Evolutionary conservation across 1,284 basidiomycete genomes (phyloP).

Genomic region (Sparassis latifolia): DNA sequence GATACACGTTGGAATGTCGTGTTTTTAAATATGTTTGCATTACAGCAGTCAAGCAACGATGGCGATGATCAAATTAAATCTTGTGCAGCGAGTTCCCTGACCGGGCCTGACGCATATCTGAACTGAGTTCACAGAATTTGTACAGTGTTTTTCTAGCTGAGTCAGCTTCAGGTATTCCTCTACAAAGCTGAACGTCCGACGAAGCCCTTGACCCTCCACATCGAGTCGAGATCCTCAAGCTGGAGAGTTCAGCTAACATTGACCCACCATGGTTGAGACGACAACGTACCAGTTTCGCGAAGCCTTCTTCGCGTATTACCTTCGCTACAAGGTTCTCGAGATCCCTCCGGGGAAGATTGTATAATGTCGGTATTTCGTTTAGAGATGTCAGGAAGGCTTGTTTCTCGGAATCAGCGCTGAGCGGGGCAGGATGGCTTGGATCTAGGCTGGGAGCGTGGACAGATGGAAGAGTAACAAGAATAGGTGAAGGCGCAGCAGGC

Average conservation of each 20-base stretch:
- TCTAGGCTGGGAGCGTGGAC: background rate
- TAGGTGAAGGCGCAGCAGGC: background rate
- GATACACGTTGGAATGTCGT: no score
- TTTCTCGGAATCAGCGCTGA: background rate
- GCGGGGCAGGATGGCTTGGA: background rate
- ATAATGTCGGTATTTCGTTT: slow-evolving; percentile 14
- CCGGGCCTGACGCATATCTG: no score
- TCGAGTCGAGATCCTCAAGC: slow-evolving; percentile 12
- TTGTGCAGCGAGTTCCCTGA: no score
- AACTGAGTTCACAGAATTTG: no score
- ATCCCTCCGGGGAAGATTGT: slow-evolving; percentile 21
- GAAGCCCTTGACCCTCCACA: slow-evolving; percentile 16
- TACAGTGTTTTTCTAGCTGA: no score
- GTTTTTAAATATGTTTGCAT: no score
- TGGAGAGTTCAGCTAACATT: background rate
- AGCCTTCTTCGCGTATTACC: slow-evolving; percentile 28
- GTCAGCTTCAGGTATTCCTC: no score
- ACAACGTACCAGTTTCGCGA: slow-evolving; percentile 22
- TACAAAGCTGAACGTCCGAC: background rate
- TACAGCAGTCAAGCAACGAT: no score
- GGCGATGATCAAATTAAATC: no score
- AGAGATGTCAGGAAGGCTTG: slow-evolving; percentile 8
- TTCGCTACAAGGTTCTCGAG: slow-evolving; percentile 26
- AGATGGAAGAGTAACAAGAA: background rate
- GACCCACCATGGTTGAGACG: no score